A percentile compares a stretch with the other conserved stretches of the same genome.
Evolutionary conservation across 2,329 filamentous ascomycete species (phyloP).

Genomic region (Epichloe aotearoae): DNA sequence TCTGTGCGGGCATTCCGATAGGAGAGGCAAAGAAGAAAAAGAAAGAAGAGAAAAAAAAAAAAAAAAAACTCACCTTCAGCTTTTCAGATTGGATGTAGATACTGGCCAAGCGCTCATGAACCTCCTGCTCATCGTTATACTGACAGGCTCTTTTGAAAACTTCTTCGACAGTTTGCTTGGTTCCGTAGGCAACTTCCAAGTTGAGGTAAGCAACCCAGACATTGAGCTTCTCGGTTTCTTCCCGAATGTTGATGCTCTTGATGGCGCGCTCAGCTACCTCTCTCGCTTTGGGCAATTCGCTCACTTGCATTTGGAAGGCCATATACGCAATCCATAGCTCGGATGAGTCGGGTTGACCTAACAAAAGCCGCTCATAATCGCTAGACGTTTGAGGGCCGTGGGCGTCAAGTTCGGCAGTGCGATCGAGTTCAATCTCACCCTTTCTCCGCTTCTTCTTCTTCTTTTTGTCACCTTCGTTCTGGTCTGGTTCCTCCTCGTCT

Average conservation of each 20-base stretch:
- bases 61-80: conserved; percentile 41
- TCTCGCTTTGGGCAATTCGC: conserved; percentile 76
- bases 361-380: conserved; percentile 85
- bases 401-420: conserved; percentile 80
- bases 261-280: conserved; percentile 85
- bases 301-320: conserved; percentile 92
- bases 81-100: conserved; percentile 92
- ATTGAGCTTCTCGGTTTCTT: conserved; percentile 87
- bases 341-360: conserved; percentile 88
- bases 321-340: conserved; percentile 93
- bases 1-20: background rate
- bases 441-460: conserved; percentile 60
- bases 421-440: conserved; percentile 69
- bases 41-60: background rate
- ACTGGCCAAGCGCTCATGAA: conserved; percentile 78
- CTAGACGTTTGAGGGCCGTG: conserved; percentile 79
- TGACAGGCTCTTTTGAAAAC: conserved; percentile 87
- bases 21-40: background rate
- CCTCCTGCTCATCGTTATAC: conserved; percentile 83
- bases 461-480: conserved; percentile 13
- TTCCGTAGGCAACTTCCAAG: conserved; percentile 82
- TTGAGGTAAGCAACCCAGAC: conserved; percentile 93
- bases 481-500: conserved; percentile 15
- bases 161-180: conserved; percentile 66
- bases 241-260: conserved; percentile 78